Evolutionary conservation across 208 protist genomes (phyloP).

Genomic region (Acanthamoeba lenticulata): DNA sequence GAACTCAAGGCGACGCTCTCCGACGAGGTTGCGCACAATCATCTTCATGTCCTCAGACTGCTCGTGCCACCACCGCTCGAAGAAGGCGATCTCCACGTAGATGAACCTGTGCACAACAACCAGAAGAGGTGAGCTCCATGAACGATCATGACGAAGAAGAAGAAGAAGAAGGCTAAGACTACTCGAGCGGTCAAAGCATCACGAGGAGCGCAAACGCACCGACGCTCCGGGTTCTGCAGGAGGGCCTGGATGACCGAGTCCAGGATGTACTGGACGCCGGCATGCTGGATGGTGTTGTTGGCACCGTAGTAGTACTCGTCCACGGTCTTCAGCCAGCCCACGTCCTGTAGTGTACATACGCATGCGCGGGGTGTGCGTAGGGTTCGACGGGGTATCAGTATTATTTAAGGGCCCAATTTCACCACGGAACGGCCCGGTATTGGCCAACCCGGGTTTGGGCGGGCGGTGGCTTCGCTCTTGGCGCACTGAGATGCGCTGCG

Average conservation of each 20-base stretch:
- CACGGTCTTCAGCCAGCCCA: constrained; percentile 80
- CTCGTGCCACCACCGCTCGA: constrained; percentile 65
- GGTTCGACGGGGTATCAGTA: neutral
- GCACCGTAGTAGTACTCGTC: constrained; percentile 80
- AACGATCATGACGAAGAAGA: neutral
- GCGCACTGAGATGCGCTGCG: too few species aligned
- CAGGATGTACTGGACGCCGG: constrained; percentile 79
- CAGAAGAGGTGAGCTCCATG: neutral
- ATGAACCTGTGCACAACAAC: constrained; percentile 30
- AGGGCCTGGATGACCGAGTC: constrained; percentile 71
- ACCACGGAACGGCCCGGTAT: too few species aligned
- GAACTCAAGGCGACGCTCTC: constrained; percentile 63
- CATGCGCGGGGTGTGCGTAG: neutral
- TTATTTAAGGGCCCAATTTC: neutral
- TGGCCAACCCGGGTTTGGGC: too few species aligned
- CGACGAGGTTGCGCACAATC: neutral
- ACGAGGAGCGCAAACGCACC: too few species aligned
- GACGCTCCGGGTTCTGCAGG: constrained; percentile 4
- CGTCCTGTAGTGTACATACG: constrained; percentile 33
- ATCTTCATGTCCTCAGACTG: constrained; percentile 47
- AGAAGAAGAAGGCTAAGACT: neutral
- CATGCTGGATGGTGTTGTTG: constrained; percentile 78
- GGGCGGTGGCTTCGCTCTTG: too few species aligned
- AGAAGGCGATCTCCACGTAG: constrained; percentile 71
- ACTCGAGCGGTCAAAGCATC: neutral